phyloP scores from a whole-genome alignment of 2,329 filamentous ascomycete genomes.

The Cordyceps javanica region DNA sequence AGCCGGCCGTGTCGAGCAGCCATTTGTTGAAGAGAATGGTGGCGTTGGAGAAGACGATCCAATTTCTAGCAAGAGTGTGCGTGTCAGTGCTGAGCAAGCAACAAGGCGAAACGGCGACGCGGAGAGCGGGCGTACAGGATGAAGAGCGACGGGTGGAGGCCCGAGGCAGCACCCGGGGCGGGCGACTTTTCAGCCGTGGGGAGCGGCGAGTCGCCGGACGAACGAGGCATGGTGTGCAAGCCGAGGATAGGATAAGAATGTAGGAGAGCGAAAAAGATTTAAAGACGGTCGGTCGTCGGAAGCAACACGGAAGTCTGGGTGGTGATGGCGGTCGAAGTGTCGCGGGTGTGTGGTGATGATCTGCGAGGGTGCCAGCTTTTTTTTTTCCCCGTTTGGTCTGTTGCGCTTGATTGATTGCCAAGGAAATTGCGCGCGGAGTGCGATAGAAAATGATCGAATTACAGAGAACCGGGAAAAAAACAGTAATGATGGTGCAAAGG shows the following conservation, averaged over 20 bases:
- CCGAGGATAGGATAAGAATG: background rate
- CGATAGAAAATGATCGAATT: no score
- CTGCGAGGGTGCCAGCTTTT: no score
- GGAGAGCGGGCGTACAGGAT: conserved; percentile 20
- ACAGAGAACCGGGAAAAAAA: no score
- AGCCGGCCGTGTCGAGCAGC: conserved; percentile 68
- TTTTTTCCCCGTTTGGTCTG: no score
- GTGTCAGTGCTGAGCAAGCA: background rate
- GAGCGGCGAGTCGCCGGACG: conserved; percentile 7
- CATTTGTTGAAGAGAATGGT: conserved; percentile 94
- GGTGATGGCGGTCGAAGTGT: background rate
- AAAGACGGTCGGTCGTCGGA: background rate
- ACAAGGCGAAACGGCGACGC: background rate
- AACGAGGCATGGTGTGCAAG: background rate
- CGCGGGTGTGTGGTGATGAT: no score
- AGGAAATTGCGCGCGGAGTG: no score
- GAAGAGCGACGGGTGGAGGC: conserved; percentile 29
- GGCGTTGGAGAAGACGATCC: conserved; percentile 79
- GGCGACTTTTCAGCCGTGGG: conserved; percentile 22
- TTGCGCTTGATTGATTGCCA: no score
- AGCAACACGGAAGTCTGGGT: background rate
- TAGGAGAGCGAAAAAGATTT: background rate
- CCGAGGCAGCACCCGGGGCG: conserved; percentile 14
- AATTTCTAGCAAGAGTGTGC: conserved; percentile 42
- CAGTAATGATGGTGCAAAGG: no score